Percentiles rank a stretch among this genome's conserved stretches.
Conservation (phyloP, 345 rosid species). For the Dipteronia sinensis region DNA sequence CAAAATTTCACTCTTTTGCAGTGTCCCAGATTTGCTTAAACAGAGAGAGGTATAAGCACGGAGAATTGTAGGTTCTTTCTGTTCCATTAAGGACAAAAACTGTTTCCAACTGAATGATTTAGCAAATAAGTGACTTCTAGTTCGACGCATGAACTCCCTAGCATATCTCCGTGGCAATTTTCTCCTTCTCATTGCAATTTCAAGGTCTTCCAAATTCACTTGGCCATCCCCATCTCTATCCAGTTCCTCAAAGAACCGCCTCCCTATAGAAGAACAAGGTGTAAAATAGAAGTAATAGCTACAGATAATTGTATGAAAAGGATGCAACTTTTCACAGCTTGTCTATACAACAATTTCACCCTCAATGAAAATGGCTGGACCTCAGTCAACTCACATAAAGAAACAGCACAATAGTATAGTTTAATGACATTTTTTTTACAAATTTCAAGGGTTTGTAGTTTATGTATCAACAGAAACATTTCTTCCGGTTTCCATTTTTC, state of each 20-base stretch:
- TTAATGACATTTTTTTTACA: background rate
- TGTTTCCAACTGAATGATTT: slow-evolving; percentile 98
- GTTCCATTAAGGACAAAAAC: slow-evolving; percentile 97
- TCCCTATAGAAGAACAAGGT: slow-evolving; percentile 50
- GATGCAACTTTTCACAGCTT: background rate
- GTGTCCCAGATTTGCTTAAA: slow-evolving; percentile 91
- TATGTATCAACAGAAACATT: slow-evolving; percentile 6
- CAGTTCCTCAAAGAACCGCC: slow-evolving; percentile 95
- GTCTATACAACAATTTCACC: background rate
- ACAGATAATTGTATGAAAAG: slow-evolving; percentile 2
- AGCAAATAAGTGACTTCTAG: slow-evolving; percentile 87
- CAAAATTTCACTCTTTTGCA: slow-evolving; percentile 92
- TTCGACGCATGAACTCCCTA: slow-evolving; percentile 79
- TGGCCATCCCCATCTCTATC: slow-evolving; percentile 98
- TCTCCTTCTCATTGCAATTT: slow-evolving; percentile 88
- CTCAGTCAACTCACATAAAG: background rate
- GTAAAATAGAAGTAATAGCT: slow-evolving; percentile 11
- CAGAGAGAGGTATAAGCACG: slow-evolving; percentile 97
- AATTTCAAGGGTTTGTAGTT: background rate
- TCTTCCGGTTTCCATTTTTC: background rate
- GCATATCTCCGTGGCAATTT: slow-evolving; percentile 86
- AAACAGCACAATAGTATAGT: background rate
- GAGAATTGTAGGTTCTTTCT: slow-evolving; percentile 94
- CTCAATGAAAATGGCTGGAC: background rate
- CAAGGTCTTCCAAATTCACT: slow-evolving; percentile 93